These are phyloP conservation scores for Amphichorda felina DNA, from an alignment of 2,329 filamentous ascomycete species.

Conservation along the genomic window DNA sequence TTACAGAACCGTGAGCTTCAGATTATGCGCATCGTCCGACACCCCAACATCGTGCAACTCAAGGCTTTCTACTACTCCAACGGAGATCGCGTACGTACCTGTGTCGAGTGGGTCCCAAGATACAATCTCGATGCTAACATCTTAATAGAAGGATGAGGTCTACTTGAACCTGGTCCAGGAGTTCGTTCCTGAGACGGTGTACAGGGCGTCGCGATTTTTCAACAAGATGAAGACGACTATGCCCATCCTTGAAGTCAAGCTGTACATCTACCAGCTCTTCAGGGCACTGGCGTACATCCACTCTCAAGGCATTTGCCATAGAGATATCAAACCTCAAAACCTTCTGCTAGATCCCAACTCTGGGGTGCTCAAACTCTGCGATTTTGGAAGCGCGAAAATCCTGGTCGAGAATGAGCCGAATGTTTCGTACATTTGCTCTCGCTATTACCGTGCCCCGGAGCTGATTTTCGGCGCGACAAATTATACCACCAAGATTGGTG, in stretches of 20 bases:
- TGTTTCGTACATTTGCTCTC: slow-evolving; percentile 98
- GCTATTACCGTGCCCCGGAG: slow-evolving; percentile 96
- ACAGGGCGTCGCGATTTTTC: slow-evolving; percentile 95
- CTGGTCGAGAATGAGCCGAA: slow-evolving; percentile 98
- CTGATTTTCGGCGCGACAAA: slow-evolving; percentile 98
- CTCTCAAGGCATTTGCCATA: slow-evolving; percentile 96
- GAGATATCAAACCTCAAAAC: slow-evolving; percentile 99
- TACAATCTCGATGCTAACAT: slow-evolving; percentile 6
- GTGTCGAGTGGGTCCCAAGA: slow-evolving; percentile 1
- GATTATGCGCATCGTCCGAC: slow-evolving; percentile 98
- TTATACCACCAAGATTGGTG: slow-evolving; percentile 99
- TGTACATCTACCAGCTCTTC: slow-evolving; percentile 99
- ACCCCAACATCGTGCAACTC: slow-evolving; percentile 96
- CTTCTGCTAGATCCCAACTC: slow-evolving; percentile 83
- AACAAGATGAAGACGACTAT: slow-evolving; percentile 99
- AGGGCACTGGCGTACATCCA: slow-evolving; percentile 97
- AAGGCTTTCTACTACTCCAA: slow-evolving; percentile 99
- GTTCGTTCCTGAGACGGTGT: slow-evolving; percentile 96
- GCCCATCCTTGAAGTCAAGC: slow-evolving; percentile 96
- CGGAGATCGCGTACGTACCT: slow-evolving; percentile 79
- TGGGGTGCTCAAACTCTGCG: slow-evolving; percentile 91
- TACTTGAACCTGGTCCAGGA: slow-evolving; percentile 98
- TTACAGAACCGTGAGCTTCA: slow-evolving; percentile 91
- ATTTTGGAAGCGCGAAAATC: slow-evolving; percentile 98
- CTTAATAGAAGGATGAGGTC: slow-evolving; percentile 79